Evolutionary conservation across 2,329 filamentous ascomycete species (phyloP), one percentile per base, ranked within the genome.

Genomic region (Fusarium sp.): DNA sequence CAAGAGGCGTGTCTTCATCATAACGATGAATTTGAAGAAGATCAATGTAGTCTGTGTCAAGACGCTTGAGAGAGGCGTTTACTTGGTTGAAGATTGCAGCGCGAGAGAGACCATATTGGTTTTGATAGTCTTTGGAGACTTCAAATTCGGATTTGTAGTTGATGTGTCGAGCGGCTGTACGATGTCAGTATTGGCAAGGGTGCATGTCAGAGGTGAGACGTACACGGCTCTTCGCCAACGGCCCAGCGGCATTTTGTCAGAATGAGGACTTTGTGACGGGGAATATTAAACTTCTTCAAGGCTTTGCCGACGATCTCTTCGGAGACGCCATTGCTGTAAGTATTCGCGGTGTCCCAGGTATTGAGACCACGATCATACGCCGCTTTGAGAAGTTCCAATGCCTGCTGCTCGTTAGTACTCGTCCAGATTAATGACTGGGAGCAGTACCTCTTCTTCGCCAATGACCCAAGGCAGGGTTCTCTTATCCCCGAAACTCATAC

Each of bases 11-110:
- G 0, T 78, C 74, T 0, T 63, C 5, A 75, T 79, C 88, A 49
- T 86, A 81, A 2, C 87, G 81, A 68, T 90, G 87, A 40, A 89
- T 87, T 6, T 73, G 71, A 0, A 89, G 78, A 2, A 89, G 80
- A 73, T 89, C 86, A 55, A 89, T 85, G 73, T 89, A 89, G 1
- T 65, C 55, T 0, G 72, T 74, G 16, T 68, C 72, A 0, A 74
- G 72, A 2, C 72, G 72, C 15, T 66, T 69, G 14, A 74, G 32
- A 4, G 72, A 74, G 2, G 66, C 66, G 2, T 74, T 55, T 3
- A 74, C 71, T 27, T 68, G 63, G 4, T 68, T 73, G 20, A 73
- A 74, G 14, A 74, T 74, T 2, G 72, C 66, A 1, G 63, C 22
- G 5, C 72, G 60, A 8, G 71, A 74, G 0, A 73, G 50, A 4